Conservation (phyloP, 202 grass and related monocot species). For the Hordeum pubiflorum region DNA sequence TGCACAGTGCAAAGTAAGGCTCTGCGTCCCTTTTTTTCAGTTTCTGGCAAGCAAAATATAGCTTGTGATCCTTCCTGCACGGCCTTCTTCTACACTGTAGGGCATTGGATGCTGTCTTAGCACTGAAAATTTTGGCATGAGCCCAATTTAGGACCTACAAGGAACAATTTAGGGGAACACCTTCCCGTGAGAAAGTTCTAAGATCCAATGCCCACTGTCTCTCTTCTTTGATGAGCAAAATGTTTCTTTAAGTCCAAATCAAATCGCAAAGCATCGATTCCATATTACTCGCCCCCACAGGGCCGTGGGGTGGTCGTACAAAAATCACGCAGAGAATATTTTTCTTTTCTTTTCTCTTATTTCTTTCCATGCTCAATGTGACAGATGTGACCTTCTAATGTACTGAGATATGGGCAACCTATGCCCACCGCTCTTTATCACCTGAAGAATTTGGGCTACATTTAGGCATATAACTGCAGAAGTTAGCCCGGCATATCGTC, state of each 20-base stretch:
- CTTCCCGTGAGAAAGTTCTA: slow-evolving; percentile 13
- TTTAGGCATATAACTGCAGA: neutral
- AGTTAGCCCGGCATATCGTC: neutral
- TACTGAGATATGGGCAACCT: neutral
- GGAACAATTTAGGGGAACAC: slow-evolving; percentile 4
- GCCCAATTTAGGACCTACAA: neutral
- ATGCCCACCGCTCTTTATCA: neutral
- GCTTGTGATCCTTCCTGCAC: slow-evolving; percentile 6
- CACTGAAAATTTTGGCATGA: slow-evolving; percentile 10
- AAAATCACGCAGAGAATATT: neutral
- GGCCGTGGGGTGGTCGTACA: neutral
- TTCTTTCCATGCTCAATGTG: slow-evolving; percentile 27
- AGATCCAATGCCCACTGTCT: slow-evolving; percentile 52
- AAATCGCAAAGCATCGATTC: slow-evolving; percentile 43
- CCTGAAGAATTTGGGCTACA: neutral
- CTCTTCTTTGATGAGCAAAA: slow-evolving; percentile 32
- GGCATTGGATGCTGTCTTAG: slow-evolving; percentile 38
- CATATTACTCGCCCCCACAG: slow-evolving; percentile 8
- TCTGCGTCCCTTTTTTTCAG: neutral
- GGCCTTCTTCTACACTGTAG: slow-evolving; percentile 31
- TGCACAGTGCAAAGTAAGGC: slow-evolving; percentile 28
- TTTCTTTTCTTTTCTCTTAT: neutral
- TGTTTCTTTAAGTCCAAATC: slow-evolving; percentile 40
- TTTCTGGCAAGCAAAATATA: slow-evolving; percentile 25
- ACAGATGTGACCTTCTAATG: neutral